Base-by-base conservation (phyloP, 208 protist genomes). In the Acanthamoeba quina region DNA sequence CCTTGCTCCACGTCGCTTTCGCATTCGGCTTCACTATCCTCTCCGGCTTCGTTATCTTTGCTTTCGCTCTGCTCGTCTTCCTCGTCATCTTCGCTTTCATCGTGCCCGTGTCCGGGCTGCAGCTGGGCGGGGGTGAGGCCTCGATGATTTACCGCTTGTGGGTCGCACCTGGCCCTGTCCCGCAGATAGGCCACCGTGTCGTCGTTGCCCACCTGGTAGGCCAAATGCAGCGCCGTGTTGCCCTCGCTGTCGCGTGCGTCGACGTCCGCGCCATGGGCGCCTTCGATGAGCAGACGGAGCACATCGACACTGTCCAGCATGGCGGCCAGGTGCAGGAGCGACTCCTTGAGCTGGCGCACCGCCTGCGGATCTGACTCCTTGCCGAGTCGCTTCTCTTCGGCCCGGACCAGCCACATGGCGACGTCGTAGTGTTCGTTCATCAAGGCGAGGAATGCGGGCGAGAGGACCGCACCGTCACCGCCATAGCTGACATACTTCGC, bases 371-470 rank as follows among this genome's bases (percentile, higher is more conserved):
- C 9, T 11, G 2, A 3, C 10, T 26, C 34, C 31, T 5, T 13
- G 19, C 34, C 37, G 37, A 80, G 15, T 19, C 29, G 70, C 37
- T 31, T 24, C 37, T 80, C 70, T 17, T 80, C 70, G 70, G 70
- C 70, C 34, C 41, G 10, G 19, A 80, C 34, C 17, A 80, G 34
- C 70, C 70, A 80, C 41, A 37, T 21, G 37, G 70, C 41, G 15
- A 80, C 70, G 15, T 80, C 70, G 70, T 80, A 80, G 70, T 80
- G 70, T 31, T 80, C 70, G 41, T 80, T 80, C 70, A 80, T 80
- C 29, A 80, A 31, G 13, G 70, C 70, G 26, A 80, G 34, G 70
- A 80, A 80, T 6, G 70, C 70, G 6, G 70, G 70, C 10, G 70
- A 80, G 34, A 80, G 70, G 0, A 80, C 70, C 29, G 19, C 15